Evolutionary conservation across 768 basidiomycete species (phyloP), one percentile per base, ranked within the genome.

Genomic region (Mycena indigotica): DNA sequence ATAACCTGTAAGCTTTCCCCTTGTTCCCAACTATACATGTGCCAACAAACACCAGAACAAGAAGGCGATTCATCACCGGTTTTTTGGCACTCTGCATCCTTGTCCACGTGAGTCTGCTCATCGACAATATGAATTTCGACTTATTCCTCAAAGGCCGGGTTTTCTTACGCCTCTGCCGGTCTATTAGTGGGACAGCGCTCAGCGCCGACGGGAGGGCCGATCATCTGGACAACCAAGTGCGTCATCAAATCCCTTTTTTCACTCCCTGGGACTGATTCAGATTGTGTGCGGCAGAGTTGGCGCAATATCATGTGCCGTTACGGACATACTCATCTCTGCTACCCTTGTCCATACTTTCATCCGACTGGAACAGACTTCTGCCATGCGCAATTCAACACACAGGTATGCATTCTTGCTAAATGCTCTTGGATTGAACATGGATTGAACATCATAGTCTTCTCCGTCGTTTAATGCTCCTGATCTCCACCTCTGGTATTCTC

Each of bases 381-480:
- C 49, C 32, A 49, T 49, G 25, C 55, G 55, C 10, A 10, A 15
- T 24, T 50, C 35, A 23, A 24, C 19, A 8, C 26, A 32, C 39
- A 19, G 30, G 48, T 50, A 52, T 46, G n/a, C 32, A 35, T 35
- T 35, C n/a, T n/a, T n/a, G n/a, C 3, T 29, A 28, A 19, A 13
- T 29, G 8, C 40, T 19, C 10, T 6, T 52, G 17, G 5, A 52
- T 8, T 21, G 5, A 28, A 53, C 39, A 16, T n/a, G n/a, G n/a
- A n/a, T n/a, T n/a, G n/a, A n/a, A n/a, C n/a, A n/a, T 35, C 32
- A 39, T 39, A 61, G 59, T n/a, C 51, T 61, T 19, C 55, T 61
- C 12, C 55, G 55, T n/a, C 51, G 50, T 8, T 55, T 61, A 25
- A 56, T 56, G 44, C 5, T 56, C 25, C 41, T 56, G 5, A 28